Base-by-base conservation (phyloP, 441 rosid species). In the Syzygium malaccense region DNA sequence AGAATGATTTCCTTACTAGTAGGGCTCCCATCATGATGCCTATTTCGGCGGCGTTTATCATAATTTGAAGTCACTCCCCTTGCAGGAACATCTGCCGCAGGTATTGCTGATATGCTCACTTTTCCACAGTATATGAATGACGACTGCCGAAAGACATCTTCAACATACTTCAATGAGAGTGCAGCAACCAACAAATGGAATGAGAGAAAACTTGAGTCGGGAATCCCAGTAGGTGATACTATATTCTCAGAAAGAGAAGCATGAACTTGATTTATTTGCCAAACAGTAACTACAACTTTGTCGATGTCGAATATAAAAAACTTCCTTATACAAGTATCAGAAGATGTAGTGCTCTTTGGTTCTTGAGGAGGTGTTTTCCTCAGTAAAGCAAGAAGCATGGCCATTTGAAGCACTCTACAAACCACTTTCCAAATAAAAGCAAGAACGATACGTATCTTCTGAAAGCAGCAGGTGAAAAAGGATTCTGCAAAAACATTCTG, bases 71-170 rank as follows among this genome's bases (percentile, higher is more conserved):
- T 48, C 68, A 85, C 93, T 88, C 89, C 91, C 86, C 89, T 62
- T 55, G 45, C 51, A 91, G 90, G 89, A 90, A 88, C 89, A 85
- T 86, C 90, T 55, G n/a, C 68, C 55, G 86, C 88, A 89, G 92
- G 88, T 87, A 92, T 91, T 86, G 96, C 88, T 88, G 92, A 92
- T 85, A 94, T 90, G 91, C 92, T 92, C 89, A 96, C 53, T 88
- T 92, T 91, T 90, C 96, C 98, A 88, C 94, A 95, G 90, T 95
- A 96, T 86, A 95, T 85, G 88, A 93, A 92, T 55, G 93, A 55
- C 55, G 94, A 91, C 90, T 94, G 95, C 88, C 91, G 91, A 89
- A 92, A 89, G 91, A 92, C 90, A 87, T 92, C 94, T 90, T 90
- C 93, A 86, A 88, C 78, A 88, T 91, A 94, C 90, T 92, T 90